A percentile compares a stretch with the other conserved stretches of the same genome.
Evolutionary conservation across 1,284 basidiomycete genomes (phyloP).

Genomic region (Naganishia albida): DNA sequence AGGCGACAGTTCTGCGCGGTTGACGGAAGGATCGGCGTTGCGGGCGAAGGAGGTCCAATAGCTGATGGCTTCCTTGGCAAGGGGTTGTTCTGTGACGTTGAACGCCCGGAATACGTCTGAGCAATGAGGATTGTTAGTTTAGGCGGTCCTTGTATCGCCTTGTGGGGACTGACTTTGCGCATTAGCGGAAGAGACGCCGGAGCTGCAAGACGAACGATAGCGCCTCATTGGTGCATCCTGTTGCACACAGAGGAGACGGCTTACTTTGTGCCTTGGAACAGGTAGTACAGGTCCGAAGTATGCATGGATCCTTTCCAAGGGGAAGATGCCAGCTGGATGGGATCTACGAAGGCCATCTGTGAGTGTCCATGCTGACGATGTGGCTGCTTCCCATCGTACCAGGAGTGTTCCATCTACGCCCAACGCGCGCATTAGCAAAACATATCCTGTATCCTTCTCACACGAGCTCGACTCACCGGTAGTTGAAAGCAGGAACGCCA

Average conservation of each 20-base stretch:
- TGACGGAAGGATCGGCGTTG: conserved; percentile 26
- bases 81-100: conserved; percentile 33
- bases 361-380: background rate
- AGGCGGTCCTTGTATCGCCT: background rate
- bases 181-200: conserved; percentile 21
- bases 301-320: conserved; percentile 36
- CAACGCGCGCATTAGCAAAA: background rate
- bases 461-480: conserved; percentile 26
- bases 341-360: conserved; percentile 12
- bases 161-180: conserved; percentile 27
- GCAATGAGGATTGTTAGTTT: background rate
- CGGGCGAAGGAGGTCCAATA: conserved; percentile 37
- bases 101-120: conserved; percentile 30
- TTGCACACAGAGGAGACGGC: background rate
- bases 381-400: background rate
- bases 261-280: conserved; percentile 36
- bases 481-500: conserved; percentile 33
- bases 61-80: conserved; percentile 31
- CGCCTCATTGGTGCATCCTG: background rate
- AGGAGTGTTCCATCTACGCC: conserved; percentile 27
- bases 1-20: conserved; percentile 2
- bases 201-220: background rate
- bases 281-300: conserved; percentile 35
- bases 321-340: conserved; percentile 33
- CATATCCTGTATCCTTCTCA: background rate